Base-by-base conservation (phyloP, 805 yeast species). In the Starmerella apicola region DNA sequence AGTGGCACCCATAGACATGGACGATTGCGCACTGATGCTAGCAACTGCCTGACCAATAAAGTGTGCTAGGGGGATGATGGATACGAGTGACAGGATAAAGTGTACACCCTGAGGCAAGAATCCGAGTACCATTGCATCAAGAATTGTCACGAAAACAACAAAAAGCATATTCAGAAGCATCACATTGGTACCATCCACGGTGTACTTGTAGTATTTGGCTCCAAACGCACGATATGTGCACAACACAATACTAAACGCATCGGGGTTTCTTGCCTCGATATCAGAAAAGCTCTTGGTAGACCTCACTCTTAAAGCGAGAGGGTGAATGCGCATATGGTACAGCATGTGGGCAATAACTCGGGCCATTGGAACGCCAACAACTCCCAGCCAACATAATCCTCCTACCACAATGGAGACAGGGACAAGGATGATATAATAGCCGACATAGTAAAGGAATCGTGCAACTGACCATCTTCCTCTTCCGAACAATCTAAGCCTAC, bases 1-100 rank as follows among this genome's bases (percentile, higher is more conserved):
- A 0, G 86, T 95, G 1, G 98, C 98, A 65, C 97, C 97, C 44
- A 91, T 76, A 22, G 97, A 96, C 98, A 91, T 91, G 0, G 96
- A 86, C 0, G 96, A 83, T 63, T 91, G 98, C 0, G 98, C 97
- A 5, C 95, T 81, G 43, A 91, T 91, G 2, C 97, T 86, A 0
- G 98, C 98, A n/a, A 91, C 98, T 5, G 97, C 97, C 60, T 88
- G 97, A 3, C 98, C 98, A 51, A 91, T 86, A 61, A 85, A 91
- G 57, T 91, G 88, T 0, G 98, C 97, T 49, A 91, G 66, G 5
- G 98, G 98, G 27, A 91, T 72, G 43, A 91, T 83, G 1, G 95
- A 81, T 36, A 81, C 67, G 42, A 91, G 62, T 57, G 95, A 81
- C 15, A 84, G 62, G 33, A 74, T 65, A 53, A 91, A 91, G 32